A percentile compares a stretch with the other conserved stretches of the same genome.
phyloP scores from a whole-genome alignment of 495 filamentous ascomycete genomes.

The Xanthoparmelia taractica region DNA sequence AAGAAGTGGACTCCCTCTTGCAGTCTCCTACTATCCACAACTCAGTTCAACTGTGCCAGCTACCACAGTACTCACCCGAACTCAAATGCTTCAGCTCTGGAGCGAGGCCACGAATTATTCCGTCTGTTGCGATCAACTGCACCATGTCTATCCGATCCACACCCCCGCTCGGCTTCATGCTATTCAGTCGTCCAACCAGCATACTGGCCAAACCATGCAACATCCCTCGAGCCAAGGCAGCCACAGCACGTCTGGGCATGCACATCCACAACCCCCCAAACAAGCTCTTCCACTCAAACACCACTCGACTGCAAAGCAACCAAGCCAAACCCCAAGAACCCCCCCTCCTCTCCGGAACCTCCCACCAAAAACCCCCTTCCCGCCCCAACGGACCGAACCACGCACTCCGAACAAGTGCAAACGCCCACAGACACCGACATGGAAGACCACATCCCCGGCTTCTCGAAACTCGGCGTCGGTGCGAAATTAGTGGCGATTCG shows the following conservation, averaged over 20 bases:
- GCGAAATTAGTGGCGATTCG: neutral
- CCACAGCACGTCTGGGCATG: neutral
- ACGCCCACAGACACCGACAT: neutral
- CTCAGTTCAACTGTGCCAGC: neutral
- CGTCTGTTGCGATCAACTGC: neutral
- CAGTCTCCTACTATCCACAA: neutral
- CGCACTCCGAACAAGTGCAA: neutral
- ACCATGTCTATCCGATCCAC: conserved; percentile 1
- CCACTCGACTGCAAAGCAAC: neutral
- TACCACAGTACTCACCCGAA: neutral
- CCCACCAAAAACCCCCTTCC: neutral
- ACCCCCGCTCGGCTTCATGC: neutral
- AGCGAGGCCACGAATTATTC: neutral
- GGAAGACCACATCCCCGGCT: neutral
- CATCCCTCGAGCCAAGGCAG: neutral
- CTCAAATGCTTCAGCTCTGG: neutral
- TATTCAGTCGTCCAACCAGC: neutral
- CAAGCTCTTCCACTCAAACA: neutral
- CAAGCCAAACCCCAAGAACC: neutral
- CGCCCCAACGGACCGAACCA: neutral
- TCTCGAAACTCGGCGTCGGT: neutral
- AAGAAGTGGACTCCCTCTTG: neutral
- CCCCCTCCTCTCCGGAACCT: neutral
- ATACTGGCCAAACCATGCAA: neutral
- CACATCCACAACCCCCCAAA: neutral